Conservation (phyloP, 2,329 filamentous ascomycete species). For the Colletotrichum shisoi region DNA sequence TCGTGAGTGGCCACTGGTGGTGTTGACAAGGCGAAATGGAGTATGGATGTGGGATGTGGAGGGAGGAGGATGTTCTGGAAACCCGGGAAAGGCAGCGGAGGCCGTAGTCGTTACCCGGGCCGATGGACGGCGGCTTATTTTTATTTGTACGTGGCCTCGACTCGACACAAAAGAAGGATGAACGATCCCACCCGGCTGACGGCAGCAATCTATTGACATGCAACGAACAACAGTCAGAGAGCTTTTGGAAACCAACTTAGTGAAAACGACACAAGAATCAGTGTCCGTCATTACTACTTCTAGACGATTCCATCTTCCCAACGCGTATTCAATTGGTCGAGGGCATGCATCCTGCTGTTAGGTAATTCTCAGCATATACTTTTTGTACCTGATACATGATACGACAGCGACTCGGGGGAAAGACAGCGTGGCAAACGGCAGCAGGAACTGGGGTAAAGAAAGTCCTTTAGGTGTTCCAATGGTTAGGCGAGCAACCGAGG, state of each 20-base stretch:
- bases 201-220: too few species aligned
- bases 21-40: constrained; percentile 1
- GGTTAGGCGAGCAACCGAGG: constrained; percentile 15
- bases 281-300: too few species aligned
- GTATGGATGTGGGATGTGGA: constrained; percentile 29
- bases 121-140: constrained; percentile 3
- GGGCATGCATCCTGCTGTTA: background rate
- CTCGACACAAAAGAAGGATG: background rate
- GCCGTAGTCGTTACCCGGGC: constrained; percentile 35
- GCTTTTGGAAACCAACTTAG: background rate
- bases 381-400: background rate
- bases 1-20: constrained; percentile 19
- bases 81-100: constrained; percentile 17
- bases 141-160: background rate
- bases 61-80: constrained; percentile 35
- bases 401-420: background rate
- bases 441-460: background rate
- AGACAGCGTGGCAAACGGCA: background rate
- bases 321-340: background rate
- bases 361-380: constrained; percentile 4
- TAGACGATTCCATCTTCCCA: background rate
- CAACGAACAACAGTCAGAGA: background rate
- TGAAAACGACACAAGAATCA: background rate
- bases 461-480: too few species aligned
- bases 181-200: background rate